Evolutionary conservation across 1,139 yeast genomes (phyloP).

Genomic region (Maudiozyma humilis): DNA sequence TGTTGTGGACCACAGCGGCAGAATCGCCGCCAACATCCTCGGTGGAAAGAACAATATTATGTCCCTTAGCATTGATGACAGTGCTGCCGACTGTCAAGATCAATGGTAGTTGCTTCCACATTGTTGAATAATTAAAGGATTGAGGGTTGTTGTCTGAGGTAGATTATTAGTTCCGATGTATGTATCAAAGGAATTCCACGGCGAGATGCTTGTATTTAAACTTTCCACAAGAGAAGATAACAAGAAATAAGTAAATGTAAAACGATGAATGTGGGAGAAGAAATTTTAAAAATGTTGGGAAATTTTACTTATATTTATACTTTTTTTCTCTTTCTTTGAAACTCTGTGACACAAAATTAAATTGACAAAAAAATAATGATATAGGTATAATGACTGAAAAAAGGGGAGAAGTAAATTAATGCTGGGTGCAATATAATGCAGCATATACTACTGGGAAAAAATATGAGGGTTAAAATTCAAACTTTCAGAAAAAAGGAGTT

Average conservation of each 20-base stretch:
- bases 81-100: slow-evolving; percentile 6
- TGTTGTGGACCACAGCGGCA: slow-evolving; percentile 4
- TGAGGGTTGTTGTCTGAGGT: background rate
- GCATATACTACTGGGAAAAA: too few relatives aligned
- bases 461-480: too few relatives aligned
- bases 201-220: background rate
- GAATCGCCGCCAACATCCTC: slow-evolving; percentile 21
- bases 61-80: slow-evolving; percentile 10
- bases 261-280: background rate
- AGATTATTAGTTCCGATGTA: background rate
- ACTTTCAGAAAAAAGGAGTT: too few relatives aligned
- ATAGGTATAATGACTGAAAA: too few relatives aligned
- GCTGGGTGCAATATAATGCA: too few relatives aligned
- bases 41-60: slow-evolving; percentile 14
- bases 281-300: too few relatives aligned
- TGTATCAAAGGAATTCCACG: background rate
- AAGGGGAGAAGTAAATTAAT: too few relatives aligned
- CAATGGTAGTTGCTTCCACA: slow-evolving; percentile 12
- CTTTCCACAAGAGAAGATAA: background rate
- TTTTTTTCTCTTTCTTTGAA: background rate
- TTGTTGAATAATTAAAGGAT: background rate
- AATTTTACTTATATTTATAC: background rate
- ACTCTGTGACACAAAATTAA: slow-evolving; percentile 1
- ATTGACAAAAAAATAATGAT: background rate
- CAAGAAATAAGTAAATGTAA: background rate